These are phyloP conservation scores for Musa troglodytarum DNA, from an alignment of 176 grass and related monocot genomes.

Conservation along the genomic window DNA sequence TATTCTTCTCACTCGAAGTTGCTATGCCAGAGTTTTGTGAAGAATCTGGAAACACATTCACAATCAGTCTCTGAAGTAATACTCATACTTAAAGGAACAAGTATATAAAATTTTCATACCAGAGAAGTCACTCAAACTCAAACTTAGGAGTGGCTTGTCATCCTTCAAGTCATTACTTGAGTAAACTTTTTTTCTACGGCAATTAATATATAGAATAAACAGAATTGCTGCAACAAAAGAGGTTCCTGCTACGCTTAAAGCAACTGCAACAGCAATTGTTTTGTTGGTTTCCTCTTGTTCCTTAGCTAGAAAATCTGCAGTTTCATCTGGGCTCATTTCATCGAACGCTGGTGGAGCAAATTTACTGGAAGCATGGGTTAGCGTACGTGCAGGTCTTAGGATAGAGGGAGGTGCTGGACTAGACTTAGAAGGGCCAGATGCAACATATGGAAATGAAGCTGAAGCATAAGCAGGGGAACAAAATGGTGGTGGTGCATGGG, in stretches of 20 bases:
- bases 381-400: neutral
- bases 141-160: constrained; percentile 40
- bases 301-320: constrained; percentile 4
- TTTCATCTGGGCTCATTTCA: constrained; percentile 12
- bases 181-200: constrained; percentile 23
- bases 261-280: constrained; percentile 20
- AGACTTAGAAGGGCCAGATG: neutral
- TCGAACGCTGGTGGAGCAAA: neutral
- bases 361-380: neutral
- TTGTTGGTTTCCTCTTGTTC: constrained; percentile 6
- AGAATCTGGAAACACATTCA: constrained; percentile 36
- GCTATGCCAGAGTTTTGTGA: constrained; percentile 31
- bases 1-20: constrained; percentile 45
- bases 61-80: constrained; percentile 4
- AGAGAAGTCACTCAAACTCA: constrained; percentile 47
- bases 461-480: neutral
- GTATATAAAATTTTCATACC: constrained; percentile 26
- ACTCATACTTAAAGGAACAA: neutral
- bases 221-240: constrained; percentile 36
- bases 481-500: neutral
- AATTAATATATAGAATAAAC: constrained; percentile 38
- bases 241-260: constrained; percentile 26
- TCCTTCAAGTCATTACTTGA: constrained; percentile 28
- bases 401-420: neutral
- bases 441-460: neutral